phyloP scores from a whole-genome alignment of 768 basidiomycete species.

The Exidia glandulosa region DNA sequence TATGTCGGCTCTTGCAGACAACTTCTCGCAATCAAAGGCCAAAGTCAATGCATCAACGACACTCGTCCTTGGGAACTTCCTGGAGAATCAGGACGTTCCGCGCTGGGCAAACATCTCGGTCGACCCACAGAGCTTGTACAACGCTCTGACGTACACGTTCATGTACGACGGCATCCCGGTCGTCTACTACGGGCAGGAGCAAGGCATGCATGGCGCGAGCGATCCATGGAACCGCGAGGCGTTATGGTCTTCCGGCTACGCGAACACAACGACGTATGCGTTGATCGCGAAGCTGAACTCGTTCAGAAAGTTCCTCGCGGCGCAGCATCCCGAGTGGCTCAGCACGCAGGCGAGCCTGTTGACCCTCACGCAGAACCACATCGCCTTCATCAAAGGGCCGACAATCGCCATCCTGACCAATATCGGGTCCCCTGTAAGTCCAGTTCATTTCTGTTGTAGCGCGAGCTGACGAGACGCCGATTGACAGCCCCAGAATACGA shows the following conservation, averaged over 20 bases:
- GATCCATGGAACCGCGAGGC: constrained; percentile 76
- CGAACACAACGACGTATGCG: constrained; percentile 45
- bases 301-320: constrained; percentile 59
- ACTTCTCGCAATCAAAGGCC: constrained; percentile 40
- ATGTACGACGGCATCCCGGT: constrained; percentile 76
- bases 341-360: constrained; percentile 42
- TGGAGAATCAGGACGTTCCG: constrained; percentile 70
- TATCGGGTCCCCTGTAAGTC: constrained; percentile 58
- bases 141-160: constrained; percentile 65
- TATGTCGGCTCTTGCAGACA: constrained; percentile 41
- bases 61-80: constrained; percentile 54
- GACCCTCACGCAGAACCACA: constrained; percentile 34
- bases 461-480: constrained; percentile 1
- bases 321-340: constrained; percentile 34
- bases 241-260: constrained; percentile 59
- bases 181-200: constrained; percentile 76
- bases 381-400: constrained; percentile 56
- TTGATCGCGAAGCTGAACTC: constrained; percentile 51
- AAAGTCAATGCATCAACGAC: constrained; percentile 35
- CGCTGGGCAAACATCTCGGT: constrained; percentile 64
- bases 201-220: constrained; percentile 46
- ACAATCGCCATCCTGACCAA: constrained; percentile 56
- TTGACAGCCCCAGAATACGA: constrained; percentile 46
- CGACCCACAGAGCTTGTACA: constrained; percentile 62
- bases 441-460: neutral